These are phyloP conservation scores for Fusarium brachygibbosum DNA, from an alignment of 2,329 filamentous ascomycete genomes.

Conservation along the genomic window DNA sequence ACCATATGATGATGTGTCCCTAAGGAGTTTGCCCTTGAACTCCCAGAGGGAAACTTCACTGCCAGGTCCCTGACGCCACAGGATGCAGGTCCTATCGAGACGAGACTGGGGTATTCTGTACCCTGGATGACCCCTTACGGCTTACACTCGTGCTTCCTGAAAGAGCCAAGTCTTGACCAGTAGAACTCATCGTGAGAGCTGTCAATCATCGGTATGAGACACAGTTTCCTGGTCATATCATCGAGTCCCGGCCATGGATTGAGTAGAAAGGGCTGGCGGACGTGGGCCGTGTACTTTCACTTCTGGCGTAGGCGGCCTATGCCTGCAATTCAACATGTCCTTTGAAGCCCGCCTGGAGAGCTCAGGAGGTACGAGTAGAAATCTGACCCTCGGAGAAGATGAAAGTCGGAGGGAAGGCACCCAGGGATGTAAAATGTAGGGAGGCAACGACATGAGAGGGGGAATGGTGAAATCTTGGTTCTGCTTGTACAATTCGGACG, in stretches of 20 bases:
- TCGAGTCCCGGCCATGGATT: background rate
- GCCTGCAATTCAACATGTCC: too few relatives aligned
- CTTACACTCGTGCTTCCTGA: background rate
- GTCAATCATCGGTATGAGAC: background rate
- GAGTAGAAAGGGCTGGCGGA: rapidly evolving
- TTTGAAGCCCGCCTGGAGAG: background rate
- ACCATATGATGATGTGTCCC: background rate
- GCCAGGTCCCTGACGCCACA: background rate
- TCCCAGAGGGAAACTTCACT: background rate
- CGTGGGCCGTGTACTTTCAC: background rate
- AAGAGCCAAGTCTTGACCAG: background rate
- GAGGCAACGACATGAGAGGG: too few relatives aligned
- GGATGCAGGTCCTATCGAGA: background rate
- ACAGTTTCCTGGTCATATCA: background rate
- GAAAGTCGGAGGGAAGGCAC: background rate
- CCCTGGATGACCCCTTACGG: rapidly evolving
- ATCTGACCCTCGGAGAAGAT: background rate
- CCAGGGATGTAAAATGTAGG: too few relatives aligned
- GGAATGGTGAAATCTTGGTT: background rate
- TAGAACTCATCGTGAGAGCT: background rate
- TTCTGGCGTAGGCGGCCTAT: background rate
- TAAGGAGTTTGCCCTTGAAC: background rate
- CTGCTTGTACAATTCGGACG: background rate
- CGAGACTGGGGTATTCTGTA: background rate
- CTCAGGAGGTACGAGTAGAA: background rate